phyloP scores from a whole-genome alignment of 495 filamentous ascomycete genomes.

The Talaromyces nanjingensis region DNA sequence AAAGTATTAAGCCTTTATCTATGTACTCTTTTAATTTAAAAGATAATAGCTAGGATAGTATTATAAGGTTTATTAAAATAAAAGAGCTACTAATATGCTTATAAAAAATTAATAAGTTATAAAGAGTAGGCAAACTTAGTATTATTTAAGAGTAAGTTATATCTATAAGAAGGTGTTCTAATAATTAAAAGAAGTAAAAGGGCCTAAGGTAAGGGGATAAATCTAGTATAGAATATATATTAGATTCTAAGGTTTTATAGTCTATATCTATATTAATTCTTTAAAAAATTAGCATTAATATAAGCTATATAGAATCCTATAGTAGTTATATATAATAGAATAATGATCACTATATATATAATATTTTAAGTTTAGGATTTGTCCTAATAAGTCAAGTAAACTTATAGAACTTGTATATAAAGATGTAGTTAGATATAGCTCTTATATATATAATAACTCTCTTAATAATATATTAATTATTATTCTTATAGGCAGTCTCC shows the following conservation, averaged over 20 bases:
- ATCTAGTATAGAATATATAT: background rate
- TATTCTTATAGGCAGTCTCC: background rate
- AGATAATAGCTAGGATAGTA: background rate
- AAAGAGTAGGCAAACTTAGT: background rate
- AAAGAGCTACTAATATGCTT: background rate
- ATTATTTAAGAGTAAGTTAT: background rate
- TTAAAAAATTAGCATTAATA: background rate
- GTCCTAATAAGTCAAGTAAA: background rate
- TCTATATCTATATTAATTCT: background rate
- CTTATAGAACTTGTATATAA: background rate
- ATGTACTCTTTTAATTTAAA: background rate
- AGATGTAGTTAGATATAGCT: background rate
- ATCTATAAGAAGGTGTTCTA: background rate
- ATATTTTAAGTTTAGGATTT: slow-evolving; percentile 1
- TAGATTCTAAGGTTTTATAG: background rate
- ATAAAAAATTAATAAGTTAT: background rate
- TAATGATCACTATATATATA: background rate
- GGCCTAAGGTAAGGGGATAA: background rate
- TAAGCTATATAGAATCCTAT: background rate
- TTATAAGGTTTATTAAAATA: slow-evolving; percentile 2
- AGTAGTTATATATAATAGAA: background rate
- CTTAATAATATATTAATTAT: background rate
- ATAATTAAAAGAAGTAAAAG: slow-evolving; percentile 1
- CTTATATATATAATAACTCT: slow-evolving; percentile 1
- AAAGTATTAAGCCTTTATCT: background rate